These are phyloP conservation scores for Pestalotiopsis sp. DNA, from an alignment of 2,329 filamentous ascomycete species.

Conservation along the genomic window DNA sequence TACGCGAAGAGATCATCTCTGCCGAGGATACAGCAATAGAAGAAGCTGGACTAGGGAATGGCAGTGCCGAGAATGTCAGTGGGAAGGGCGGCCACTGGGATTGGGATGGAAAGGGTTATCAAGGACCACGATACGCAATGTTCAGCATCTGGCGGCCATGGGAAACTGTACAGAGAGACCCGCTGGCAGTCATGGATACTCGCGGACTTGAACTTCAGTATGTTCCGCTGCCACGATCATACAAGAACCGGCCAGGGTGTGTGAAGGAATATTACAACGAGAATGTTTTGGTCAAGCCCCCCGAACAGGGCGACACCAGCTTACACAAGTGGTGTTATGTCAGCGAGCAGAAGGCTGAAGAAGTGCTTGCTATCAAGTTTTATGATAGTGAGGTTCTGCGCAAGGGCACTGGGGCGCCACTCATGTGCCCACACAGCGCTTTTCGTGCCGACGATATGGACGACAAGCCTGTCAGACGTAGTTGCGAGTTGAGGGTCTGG, in stretches of 20 bases:
- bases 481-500: conserved; percentile 8
- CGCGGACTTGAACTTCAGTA: conserved; percentile 15
- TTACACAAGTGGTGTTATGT: conserved; percentile 22
- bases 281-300: conserved; percentile 11
- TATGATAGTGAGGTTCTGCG: conserved; percentile 22
- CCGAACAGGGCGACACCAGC: conserved; percentile 13
- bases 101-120: conserved; percentile 12
- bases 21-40: conserved; percentile 19
- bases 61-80: not conserved
- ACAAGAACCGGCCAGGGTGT: conserved; percentile 12
- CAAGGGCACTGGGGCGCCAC: not conserved
- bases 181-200: conserved; percentile 18
- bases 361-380: conserved; percentile 20
- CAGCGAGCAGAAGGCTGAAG: conserved; percentile 18
- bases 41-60: not conserved
- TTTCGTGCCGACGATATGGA: not conserved
- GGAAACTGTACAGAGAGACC: conserved; percentile 21
- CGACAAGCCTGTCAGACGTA: not conserved
- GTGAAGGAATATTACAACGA: conserved; percentile 3
- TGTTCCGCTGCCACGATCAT: conserved; percentile 13
- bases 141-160: conserved; percentile 22
- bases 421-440: conserved; percentile 6
- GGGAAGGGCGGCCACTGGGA: conserved; percentile 8
- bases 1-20: conserved; percentile 20
- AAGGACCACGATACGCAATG: conserved; percentile 20